Evolutionary conservation across 1,139 yeast genomes (phyloP), one percentile per base, ranked within the genome.

Genomic region (Yarrowia galli): DNA sequence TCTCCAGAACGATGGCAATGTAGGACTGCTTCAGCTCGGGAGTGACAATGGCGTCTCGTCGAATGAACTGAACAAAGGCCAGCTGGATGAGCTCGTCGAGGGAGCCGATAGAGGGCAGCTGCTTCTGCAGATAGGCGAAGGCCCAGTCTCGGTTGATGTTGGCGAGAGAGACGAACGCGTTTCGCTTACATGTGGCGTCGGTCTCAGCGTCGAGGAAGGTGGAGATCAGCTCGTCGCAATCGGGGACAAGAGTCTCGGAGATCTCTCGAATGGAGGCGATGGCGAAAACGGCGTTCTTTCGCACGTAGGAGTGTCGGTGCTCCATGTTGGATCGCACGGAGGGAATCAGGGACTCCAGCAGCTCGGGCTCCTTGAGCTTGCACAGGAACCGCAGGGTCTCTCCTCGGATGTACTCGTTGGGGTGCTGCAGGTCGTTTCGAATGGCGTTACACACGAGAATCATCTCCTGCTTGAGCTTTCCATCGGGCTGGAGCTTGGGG

Each of bases 381-480:
- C 95, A 87, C 76, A 96, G 84, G 78, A 92, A 95, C 75, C 98
- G 87, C 79, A 96, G 84, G 10, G 99, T 93, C 73, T 92, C 92
- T 73, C 99, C 99, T 75, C 99, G 87, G 72, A 96, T 90, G 77
- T 89, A 96, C 79, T 96, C 99, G 81, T 96, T 96, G 67, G 99
- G 98, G 80, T 96, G 99, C 79, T 93, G 98, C 74, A 96, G 85
- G 78, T 96, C 99, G 79, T 95, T 92, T 79, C 96, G 97, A 75
- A 96, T 92, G 68, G 98, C 98, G 78, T 96, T 96, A 82, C 98
- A 95, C 67, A 95, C 99, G 73, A 96, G 86, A 80, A 96, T 95
- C 98, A 96, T 95, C 80, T 96, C 99, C 79, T 93, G 98, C 81
- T 92, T 91, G 83, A 96, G 86, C 78, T 91, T 91, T 7, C 99